Evolutionary conservation across 768 basidiomycete genomes (phyloP), one percentile per base, ranked within the genome.

Genomic region (button mushroom (Agaricus bisporus)): DNA sequence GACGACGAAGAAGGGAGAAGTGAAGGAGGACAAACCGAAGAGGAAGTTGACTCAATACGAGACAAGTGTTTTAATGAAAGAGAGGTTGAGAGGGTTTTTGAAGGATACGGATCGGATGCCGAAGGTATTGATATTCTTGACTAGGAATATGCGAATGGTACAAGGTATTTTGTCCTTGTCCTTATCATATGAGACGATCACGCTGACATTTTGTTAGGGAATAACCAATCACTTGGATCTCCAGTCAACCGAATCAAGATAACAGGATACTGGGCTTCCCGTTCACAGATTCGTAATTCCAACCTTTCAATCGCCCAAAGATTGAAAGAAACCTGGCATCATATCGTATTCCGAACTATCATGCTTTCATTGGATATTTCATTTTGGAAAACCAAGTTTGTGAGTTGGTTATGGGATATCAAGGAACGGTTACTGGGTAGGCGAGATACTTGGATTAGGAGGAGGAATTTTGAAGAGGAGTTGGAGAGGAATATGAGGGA

Each of bases 231-330:
- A 2, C 80, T 95, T 36, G 88, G 89, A 12, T 88, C 88, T 2
- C 92, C 92, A 0, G 88, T 92, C 0, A 94, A 95, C 63, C 81
- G 92, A 17, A 85, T 97, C 70, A 93, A 91, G 66, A 88, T 95
- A 50, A 91, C 88, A 0, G 92, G 88, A 0, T 81, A 79, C 64
- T 91, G 83, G 80, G 93, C 91, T 25, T 85, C 89, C 4, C 74
- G 77, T 20, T 85, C 87, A 4, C 74, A 88, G 5, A 68, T 75
- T 9, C 68, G 70, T n/a, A 68, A 73, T 26, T 59, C 72, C 14
- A 60, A 74, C 55, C 72, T 82, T 29, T 58, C 73, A 14, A 54
- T 80, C 43, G 48, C 60, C 3, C 66, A 72, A 41, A 75, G 80
- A 4, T 36, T 80, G 1, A 65, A 64, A 38, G 85, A 85, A 62